Evolutionary conservation across 305 asterid genomes (phyloP), one percentile per base, ranked within the genome.

Genomic region (Withania somnifera): DNA sequence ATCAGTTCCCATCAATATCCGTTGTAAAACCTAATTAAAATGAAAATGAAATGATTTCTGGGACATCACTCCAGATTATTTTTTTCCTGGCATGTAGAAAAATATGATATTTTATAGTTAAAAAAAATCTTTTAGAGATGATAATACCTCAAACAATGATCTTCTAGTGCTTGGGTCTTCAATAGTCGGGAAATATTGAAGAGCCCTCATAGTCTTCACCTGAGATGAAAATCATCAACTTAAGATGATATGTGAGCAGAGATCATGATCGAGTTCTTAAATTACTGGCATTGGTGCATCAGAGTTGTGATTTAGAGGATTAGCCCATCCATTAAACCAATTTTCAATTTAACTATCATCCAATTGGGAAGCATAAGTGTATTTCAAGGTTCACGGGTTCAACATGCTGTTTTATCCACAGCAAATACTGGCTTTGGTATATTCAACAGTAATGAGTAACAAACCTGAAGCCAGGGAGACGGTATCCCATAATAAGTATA

Each of bases 381-480:
- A 30, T 28, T 50, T 50, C 45, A 75, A 28, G 61, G 80, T 8
- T 50, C 61, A 50, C 9, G n/a, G 45, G 80, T 14, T 24, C 36
- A 47, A 36, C 7, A 71, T 28, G 42, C 80, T 50, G 61, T 75
- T 75, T 50, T 15, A 26, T 50, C 61, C 80, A 17, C 45, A 50
- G 80, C 7, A 9, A 26, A 75, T 15, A 75, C 45, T 75, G 28
- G 61, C 45, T 75, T 75, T n/a, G 0, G 42, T 28, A 75, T 15
- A 75, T 50, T 75, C 80, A 75, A 75, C 80, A 75, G 80, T 75
- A 75, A 84, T 45, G 52, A 79, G 32, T 38, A 80, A 89, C 93
- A 85, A 67, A 97, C 99, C 99, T 97, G 98, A 90, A 97, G 98
- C 99, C 99, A 97, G 64, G 99, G 99, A 82, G 99, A 97, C 54